Base-by-base conservation (phyloP, 1,139 yeast species). In the Hanseniaspora sp. region DNA sequence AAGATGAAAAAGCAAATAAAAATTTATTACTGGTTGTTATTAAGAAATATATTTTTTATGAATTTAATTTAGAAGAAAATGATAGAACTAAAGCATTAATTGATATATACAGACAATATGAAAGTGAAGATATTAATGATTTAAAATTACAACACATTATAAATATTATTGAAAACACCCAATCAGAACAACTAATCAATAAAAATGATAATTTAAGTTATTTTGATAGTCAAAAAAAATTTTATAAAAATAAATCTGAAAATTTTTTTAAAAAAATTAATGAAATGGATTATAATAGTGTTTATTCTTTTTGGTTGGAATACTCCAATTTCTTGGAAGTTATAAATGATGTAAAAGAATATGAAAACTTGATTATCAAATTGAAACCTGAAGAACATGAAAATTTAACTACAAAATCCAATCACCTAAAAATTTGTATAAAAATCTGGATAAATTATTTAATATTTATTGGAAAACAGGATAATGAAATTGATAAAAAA, bases 261-360 rank as follows among this genome's bases (percentile, higher is more conserved):
- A 17, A 13, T 7, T 15, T 31, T 13, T 7, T 40, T 5, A 11
- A 12, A 9, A 72, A 72, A 54, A 85, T 84, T 62, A 81, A 81
- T 59, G 66, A 71, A 1, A 71, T 69, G 15, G 62, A 87, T 28
- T 60, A 63, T 13, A 61, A 63, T 6, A 73, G 78, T 56, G 86
- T 86, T 66, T 82, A 79, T 65, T 94, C 84, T 62, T 70, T 80
- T 0, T 88, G 96, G 96, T 87, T 95, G 87, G 66, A 78, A 0
- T 81, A 82, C 60, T 60, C 86, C 2, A 73, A 75, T 23, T 85
- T 28, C 59, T 79, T 9, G 60, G 60, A 47, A 61, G 60, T 9
- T 57, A 59, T 48, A 67, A 69, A 74, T 0, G 60, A 65, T 2
- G 66, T 55, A 59, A 64, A 53, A 58, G 60, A 57, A 66, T 64